phyloP scores from a whole-genome alignment of 768 basidiomycete species.

The Lactifluus subvellereus region DNA sequence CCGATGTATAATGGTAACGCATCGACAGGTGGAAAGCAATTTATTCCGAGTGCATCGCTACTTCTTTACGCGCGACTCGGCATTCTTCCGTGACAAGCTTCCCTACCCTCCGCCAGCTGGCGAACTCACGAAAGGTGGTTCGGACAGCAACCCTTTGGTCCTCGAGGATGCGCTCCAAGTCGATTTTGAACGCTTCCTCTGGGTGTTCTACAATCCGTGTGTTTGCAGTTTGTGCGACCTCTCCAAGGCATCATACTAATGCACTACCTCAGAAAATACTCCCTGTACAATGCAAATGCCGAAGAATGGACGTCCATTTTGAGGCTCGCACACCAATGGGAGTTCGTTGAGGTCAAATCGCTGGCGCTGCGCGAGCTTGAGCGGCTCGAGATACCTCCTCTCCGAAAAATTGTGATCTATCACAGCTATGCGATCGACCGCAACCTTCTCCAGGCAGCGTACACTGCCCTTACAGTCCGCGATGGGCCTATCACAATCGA shows the following conservation, averaged over 20 bases:
- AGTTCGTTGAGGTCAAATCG: slow-evolving; percentile 44
- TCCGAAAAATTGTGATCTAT: slow-evolving; percentile 54
- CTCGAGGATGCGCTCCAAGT: slow-evolving; percentile 40
- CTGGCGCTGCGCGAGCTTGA: slow-evolving; percentile 53
- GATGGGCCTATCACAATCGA: slow-evolving; percentile 44
- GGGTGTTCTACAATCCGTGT: slow-evolving; percentile 61
- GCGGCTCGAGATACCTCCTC: slow-evolving; percentile 38
- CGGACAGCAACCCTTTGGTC: slow-evolving; percentile 29
- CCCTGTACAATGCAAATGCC: slow-evolving; percentile 44
- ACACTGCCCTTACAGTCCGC: slow-evolving; percentile 47
- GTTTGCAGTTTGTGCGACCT: slow-evolving; percentile 24
- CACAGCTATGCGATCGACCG: slow-evolving; percentile 46
- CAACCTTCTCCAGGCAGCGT: slow-evolving; percentile 47
- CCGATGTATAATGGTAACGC: neutral
- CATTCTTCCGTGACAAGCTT: slow-evolving; percentile 27
- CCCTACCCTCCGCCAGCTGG: slow-evolving; percentile 25
- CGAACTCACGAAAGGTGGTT: slow-evolving; percentile 25
- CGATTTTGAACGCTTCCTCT: slow-evolving; percentile 52
- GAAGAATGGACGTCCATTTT: slow-evolving; percentile 54
- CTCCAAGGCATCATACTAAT: neutral
- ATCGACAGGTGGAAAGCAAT: slow-evolving; percentile 47
- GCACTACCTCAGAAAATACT: slow-evolving; percentile 41
- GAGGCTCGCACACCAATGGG: slow-evolving; percentile 49
- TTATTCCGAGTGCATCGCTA: slow-evolving; percentile 57
- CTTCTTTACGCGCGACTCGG: slow-evolving; percentile 58